Base-by-base conservation (phyloP, 768 basidiomycete species). In the Termitomyces sp. region DNA sequence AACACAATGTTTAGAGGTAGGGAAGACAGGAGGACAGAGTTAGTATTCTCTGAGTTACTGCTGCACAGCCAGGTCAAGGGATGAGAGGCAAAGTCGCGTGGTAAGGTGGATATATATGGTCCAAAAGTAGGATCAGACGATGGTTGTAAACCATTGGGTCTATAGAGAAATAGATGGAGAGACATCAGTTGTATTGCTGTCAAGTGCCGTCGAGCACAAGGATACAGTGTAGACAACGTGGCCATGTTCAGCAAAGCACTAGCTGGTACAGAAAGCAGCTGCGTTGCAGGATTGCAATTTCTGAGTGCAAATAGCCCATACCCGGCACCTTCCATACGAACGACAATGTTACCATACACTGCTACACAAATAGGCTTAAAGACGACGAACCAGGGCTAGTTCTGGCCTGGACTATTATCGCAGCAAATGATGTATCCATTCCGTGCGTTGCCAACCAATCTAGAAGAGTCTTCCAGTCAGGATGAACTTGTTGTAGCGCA, bases 91-190 rank as follows among this genome's bases (percentile, higher is more conserved):
- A 98, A 95, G 28, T 84, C 70, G 54, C 67, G 67, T 2, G 96
- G 96, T 27, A 98, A 72, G 1, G 84, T 78, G 0, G 86, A 84
- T 45, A 97, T 84, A 67, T 93, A 97, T 1, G 91, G 86, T 27
- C 86, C 82, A 68, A 86, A 87, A 14, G 67, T 68, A 61, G 79
- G 73, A 63, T 90, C 88, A 25, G 58, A 59, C 21, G 82, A 84
- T 17, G 73, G 72, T 2, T 64, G 68, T 7, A 66, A 64, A n/a
- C 55, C 63, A 34, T 58, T 53, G 1, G 86, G 88, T 42, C 79
- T 79, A 70, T 89, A 78, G 2, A 94, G 72, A 40, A 83, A 76
- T 10, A 97, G 76, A 74, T 97, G 92, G 57, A 98, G 71, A 6
- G 91, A 83, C 32, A 97, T 80, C 16, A 91, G 68, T 64, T 97